Base-by-base conservation (phyloP, 2,329 filamentous ascomycete genomes). In the Exophiala mesophila region DNA sequence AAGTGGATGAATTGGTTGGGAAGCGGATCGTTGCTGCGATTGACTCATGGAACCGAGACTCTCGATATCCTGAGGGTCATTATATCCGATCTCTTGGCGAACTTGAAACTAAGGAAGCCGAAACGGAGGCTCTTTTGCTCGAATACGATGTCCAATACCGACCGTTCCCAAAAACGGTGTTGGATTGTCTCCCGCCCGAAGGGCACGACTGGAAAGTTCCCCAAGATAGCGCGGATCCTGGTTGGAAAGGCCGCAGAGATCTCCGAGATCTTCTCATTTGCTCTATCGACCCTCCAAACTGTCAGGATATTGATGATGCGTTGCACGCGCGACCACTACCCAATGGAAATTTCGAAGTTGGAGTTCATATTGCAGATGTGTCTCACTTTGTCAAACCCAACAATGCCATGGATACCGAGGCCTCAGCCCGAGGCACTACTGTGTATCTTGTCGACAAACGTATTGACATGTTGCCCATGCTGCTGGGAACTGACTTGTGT, bases 381-480 rank as follows among this genome's bases (percentile, higher is more conserved):
- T 97, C 92, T 7, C 85, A 98, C 67, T 98, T 98, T 60, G 92
- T 98, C 58, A 94, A 92, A 66, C 89, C 94, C 18, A 88, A 86
- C 63, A 98, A 90, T 59, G 84, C 92, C 40, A 98, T 98, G 92
- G 94, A 98, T 62, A 78, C 82, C 35, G 92, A 98, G 67, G 92
- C 92, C 3, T 92, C 88, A 59, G 80, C 94, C 59, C 83, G 92
- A 57, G 92, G 92, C 49, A 97, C 92, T 3, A 97, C 90, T 0
- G 92, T 98, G 19, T 98, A 98, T 62, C 73, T 98, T 12, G 92
- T 98, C 3, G 92, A 98, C 66, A 98, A 98, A 73, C 88, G 92
- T 57, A 98, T 98, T 57, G 94, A 98, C 71, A 98, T 98, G 94
- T 76, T 98, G 63, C 94, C 94, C 1, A 89, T 88, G 76, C 81